Percentiles rank a stretch among this genome's conserved stretches.
Evolutionary conservation across 805 yeast genomes (phyloP).

Genomic region (Sporopachydermia lactativora): DNA sequence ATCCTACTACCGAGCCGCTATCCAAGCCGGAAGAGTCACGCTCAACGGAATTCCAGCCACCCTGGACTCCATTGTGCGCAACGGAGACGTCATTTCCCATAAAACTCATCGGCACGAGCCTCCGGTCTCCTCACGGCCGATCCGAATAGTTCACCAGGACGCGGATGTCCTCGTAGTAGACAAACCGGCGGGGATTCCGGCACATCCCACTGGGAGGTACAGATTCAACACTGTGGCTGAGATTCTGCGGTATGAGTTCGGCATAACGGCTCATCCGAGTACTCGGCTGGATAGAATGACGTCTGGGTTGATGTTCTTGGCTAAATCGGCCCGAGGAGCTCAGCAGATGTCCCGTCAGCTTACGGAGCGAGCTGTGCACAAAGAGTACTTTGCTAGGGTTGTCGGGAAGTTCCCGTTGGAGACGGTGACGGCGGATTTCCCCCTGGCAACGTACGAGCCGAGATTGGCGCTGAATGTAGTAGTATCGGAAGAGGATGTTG

Average conservation of each 20-base stretch:
- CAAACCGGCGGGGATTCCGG: conserved; percentile 87
- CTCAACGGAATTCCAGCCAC: conserved; percentile 55
- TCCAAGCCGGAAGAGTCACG: conserved; percentile 53
- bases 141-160: conserved; percentile 59
- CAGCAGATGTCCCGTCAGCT: conserved; percentile 57
- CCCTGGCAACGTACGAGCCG: conserved; percentile 46
- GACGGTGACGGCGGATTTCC: conserved; percentile 12
- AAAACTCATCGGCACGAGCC: conserved; percentile 85
- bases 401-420: conserved; percentile 68
- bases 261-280: conserved; percentile 58
- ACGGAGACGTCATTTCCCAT: conserved; percentile 78
- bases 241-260: conserved; percentile 57
- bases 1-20: conserved; percentile 40
- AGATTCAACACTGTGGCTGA: conserved; percentile 71
- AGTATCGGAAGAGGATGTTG: neutral
- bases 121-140: conserved; percentile 46
- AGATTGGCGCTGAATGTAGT: conserved; percentile 15
- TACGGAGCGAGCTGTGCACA: conserved; percentile 57
- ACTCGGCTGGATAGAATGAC: conserved; percentile 84
- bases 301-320: conserved; percentile 86
- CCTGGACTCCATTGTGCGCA: conserved; percentile 49
- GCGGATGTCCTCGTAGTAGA: conserved; percentile 71
- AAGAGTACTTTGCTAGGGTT: conserved; percentile 81
- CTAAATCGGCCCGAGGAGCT: conserved; percentile 69
- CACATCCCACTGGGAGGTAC: conserved; percentile 80